phyloP scores from a whole-genome alignment of 1,284 basidiomycete species.

The Sphaerobolus stellatus region DNA sequence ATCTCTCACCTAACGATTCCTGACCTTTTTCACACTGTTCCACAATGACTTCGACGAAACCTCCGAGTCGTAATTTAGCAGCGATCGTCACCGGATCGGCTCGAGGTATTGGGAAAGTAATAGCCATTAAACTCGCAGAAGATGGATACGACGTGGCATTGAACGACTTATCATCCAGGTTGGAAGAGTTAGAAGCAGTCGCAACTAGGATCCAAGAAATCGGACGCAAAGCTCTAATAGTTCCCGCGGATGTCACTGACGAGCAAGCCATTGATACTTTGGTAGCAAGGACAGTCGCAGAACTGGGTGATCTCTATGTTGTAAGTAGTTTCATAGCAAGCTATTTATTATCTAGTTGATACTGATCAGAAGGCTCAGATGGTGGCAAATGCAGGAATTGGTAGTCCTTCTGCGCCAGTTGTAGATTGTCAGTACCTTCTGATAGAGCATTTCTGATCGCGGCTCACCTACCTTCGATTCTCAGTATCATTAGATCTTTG shows the following conservation, averaged over 20 bases:
- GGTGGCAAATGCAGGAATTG: conserved; percentile 43
- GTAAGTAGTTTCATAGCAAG: conserved; percentile 25
- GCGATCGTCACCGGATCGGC: conserved; percentile 43
- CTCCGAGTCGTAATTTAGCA: no score
- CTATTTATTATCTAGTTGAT: not conserved
- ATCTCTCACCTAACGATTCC: no score
- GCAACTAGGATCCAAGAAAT: conserved; percentile 33
- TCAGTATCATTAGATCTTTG: conserved; percentile 11
- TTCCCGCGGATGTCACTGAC: conserved; percentile 28
- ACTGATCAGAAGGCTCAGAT: conserved; percentile 18
- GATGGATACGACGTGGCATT: conserved; percentile 42
- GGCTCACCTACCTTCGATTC: not conserved
- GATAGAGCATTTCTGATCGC: not conserved
- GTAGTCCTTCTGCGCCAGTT: conserved; percentile 33
- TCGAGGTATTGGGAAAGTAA: conserved; percentile 44
- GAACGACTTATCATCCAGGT: conserved; percentile 35
- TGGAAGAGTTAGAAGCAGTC: conserved; percentile 30
- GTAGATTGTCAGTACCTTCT: conserved; percentile 17
- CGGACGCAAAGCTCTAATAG: conserved; percentile 31
- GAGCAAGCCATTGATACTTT: conserved; percentile 14
- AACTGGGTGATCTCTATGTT: conserved; percentile 34
- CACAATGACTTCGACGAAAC: not conserved
- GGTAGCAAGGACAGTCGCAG: conserved; percentile 29
- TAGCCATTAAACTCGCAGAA: conserved; percentile 40
- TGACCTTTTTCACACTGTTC: no score